A percentile compares a stretch with the other conserved stretches of the same genome.
Evolutionary conservation across 805 yeast genomes (phyloP).

Genomic region (Starmerella davenportii): DNA sequence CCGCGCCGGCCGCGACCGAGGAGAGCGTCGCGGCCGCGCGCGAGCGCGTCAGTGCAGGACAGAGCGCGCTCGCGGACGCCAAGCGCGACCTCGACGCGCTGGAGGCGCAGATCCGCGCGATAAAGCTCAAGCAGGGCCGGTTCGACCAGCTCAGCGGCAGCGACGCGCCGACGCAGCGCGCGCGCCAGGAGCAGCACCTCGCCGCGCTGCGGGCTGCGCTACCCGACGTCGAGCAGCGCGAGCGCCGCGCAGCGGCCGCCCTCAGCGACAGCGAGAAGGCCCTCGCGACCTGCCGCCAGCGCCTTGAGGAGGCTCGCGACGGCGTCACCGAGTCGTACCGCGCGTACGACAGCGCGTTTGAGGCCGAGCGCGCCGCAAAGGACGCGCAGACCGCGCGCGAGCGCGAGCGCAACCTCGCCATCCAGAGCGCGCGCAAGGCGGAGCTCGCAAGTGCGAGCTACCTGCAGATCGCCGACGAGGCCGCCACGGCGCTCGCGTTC

Average conservation of each 20-base stretch:
- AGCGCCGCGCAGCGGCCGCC: not conserved
- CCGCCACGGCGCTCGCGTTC: not conserved
- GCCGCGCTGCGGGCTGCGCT: not conserved
- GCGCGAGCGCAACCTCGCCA: not conserved
- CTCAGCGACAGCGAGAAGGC: not conserved
- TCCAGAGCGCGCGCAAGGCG: not conserved
- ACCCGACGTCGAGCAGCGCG: not conserved
- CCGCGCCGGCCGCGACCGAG: constrained; percentile 51
- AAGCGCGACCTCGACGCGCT: constrained; percentile 8
- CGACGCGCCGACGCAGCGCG: constrained; percentile 49
- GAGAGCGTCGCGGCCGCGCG: constrained; percentile 54
- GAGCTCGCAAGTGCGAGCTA: constrained; percentile 1
- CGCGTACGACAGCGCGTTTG: not conserved
- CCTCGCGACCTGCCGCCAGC: not conserved
- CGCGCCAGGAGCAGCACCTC: constrained; percentile 20
- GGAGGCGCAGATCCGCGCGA: constrained; percentile 16
- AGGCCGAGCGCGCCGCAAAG: not conserved
- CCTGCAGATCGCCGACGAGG: not conserved
- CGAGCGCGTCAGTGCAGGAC: constrained; percentile 25
- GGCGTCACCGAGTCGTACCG: not conserved
- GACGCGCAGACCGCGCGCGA: not conserved
- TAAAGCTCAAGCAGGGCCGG: constrained; percentile 58
- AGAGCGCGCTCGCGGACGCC: not conserved
- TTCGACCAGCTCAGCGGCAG: constrained; percentile 38
- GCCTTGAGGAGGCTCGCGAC: not conserved